Conservation (phyloP, 2,329 filamentous ascomycete species). For the Herpotrichia juniperi region DNA sequence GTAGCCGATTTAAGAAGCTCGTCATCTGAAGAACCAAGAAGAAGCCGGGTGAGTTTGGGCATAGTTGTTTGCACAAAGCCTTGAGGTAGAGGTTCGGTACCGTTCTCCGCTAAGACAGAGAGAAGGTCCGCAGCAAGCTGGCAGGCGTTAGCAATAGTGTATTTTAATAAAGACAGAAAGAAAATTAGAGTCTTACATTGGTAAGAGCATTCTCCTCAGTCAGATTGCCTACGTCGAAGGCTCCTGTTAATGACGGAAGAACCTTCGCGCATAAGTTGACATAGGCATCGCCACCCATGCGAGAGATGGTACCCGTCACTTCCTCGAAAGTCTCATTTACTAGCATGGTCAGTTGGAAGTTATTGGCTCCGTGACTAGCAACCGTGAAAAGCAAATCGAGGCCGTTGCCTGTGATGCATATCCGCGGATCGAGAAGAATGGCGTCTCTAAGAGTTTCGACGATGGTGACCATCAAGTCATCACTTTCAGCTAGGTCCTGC, state of each 20-base stretch:
- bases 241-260: slow-evolving; percentile 83
- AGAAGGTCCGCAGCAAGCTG: slow-evolving; percentile 83
- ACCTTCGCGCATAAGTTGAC: slow-evolving; percentile 82
- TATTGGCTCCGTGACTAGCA: slow-evolving; percentile 84
- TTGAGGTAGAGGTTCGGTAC: slow-evolving; percentile 80
- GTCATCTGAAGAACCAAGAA: slow-evolving; percentile 84
- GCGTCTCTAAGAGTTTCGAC: slow-evolving; percentile 85
- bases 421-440: slow-evolving; percentile 77
- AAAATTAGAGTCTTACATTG: slow-evolving; percentile 58
- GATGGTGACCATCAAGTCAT: slow-evolving; percentile 89
- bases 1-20: slow-evolving; percentile 88
- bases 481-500: slow-evolving; percentile 82
- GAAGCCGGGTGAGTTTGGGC: slow-evolving; percentile 82
- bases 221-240: slow-evolving; percentile 85
- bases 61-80: slow-evolving; percentile 86
- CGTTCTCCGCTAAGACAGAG: slow-evolving; percentile 79
- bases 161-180: slow-evolving; percentile 11
- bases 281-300: slow-evolving; percentile 71
- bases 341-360: slow-evolving; percentile 88
- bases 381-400: slow-evolving; percentile 86
- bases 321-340: slow-evolving; percentile 93
- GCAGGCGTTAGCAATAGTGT: neutral
- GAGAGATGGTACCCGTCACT: slow-evolving; percentile 72
- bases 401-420: slow-evolving; percentile 77
- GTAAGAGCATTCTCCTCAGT: slow-evolving; percentile 85